Evolutionary conservation across 345 rosid species (phyloP), one percentile per base, ranked within the genome.

Genomic region (Eucalyptus tenuipes): DNA sequence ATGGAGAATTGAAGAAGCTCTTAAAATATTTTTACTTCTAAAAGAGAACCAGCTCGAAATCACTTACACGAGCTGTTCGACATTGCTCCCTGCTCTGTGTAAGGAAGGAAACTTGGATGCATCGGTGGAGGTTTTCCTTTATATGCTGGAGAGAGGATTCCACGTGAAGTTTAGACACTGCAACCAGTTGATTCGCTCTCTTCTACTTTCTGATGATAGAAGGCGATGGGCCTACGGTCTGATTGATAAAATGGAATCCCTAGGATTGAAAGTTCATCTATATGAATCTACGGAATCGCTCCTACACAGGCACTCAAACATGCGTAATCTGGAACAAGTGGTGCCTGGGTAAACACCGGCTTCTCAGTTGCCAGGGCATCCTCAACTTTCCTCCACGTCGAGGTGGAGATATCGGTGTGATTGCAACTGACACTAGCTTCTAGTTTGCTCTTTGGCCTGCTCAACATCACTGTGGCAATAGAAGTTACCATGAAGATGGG

Each of bases 11-110:
- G 91, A 92, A 27, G 97, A 96, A 88, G 99, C 97, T 85, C 85
- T 93, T 47, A 90, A 89, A 91, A 93, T 95, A 49, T 98, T 98
- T 91, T 89, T 68, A n/a, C 88, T 94, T 92, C 95, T 98, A 66
- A 86, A 92, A 87, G 95, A 95, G 91, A 89, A 55, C 87, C 89
- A 92, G 80, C 92, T 95, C 85, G 87, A 87, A 24, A 88, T 97
- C 79, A 90, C 96, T 47, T 94, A 99, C 85, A 94, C 98, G n/a
- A 94, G 97, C 87, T 98, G 99, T 93, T 96, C 93, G 61, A 93
- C 89, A 90, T 88, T 98, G 94, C 96, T 98, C 61, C 59, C 90
- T 86, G 89, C 91, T 87, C 93, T 97, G n/a, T 95, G 95, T 90
- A 91, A 79, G 88, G 90, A 90, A 89, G 91, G 94, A 87, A 89